Percentiles rank a stretch among this genome's conserved stretches.
Conservation (phyloP, 2,329 filamentous ascomycete species). For the Cryphonectria parasitica region DNA sequence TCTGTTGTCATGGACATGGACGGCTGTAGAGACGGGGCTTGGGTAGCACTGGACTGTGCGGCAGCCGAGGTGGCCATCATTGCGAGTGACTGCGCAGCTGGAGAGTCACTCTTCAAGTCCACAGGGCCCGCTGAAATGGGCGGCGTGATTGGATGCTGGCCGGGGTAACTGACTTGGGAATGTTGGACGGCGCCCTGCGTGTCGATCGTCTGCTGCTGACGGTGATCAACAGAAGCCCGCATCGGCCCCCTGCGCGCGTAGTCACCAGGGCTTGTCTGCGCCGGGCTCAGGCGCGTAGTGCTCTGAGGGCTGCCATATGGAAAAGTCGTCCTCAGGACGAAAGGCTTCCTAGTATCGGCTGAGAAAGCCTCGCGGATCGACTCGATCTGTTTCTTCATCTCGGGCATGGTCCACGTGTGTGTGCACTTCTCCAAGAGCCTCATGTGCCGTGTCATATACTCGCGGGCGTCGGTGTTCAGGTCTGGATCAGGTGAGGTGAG, state of each 20-base stretch:
- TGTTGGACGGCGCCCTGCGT: slow-evolving; percentile 54
- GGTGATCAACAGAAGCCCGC: slow-evolving; percentile 55
- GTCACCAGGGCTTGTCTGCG: slow-evolving; percentile 52
- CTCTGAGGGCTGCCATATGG: slow-evolving; percentile 80
- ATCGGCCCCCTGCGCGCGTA: slow-evolving; percentile 50
- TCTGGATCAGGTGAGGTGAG: slow-evolving; percentile 92
- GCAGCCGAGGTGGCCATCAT: slow-evolving; percentile 57
- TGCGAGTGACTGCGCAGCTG: slow-evolving; percentile 67
- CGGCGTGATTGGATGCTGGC: slow-evolving; percentile 73
- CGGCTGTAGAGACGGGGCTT: slow-evolving; percentile 55
- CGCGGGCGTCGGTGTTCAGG: slow-evolving; percentile 79
- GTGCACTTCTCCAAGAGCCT: slow-evolving; percentile 86
- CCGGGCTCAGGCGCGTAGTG: slow-evolving; percentile 66
- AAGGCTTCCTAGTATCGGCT: slow-evolving; percentile 79
- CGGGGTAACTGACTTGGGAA: slow-evolving; percentile 67
- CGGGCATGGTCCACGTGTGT: slow-evolving; percentile 81
- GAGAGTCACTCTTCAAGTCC: slow-evolving; percentile 78
- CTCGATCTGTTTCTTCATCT: slow-evolving; percentile 88
- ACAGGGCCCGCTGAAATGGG: slow-evolving; percentile 74
- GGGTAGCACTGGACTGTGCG: slow-evolving; percentile 53
- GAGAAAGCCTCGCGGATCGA: slow-evolving; percentile 90
- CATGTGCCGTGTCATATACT: slow-evolving; percentile 94
- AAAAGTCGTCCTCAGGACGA: slow-evolving; percentile 86
- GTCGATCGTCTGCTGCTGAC: slow-evolving; percentile 57
- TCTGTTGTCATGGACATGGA: slow-evolving; percentile 58